A percentile compares a stretch with the other conserved stretches of the same genome.
These are phyloP conservation scores for Cercis canadensis DNA, from an alignment of 306 rosid genomes.

Conservation along the genomic window DNA sequence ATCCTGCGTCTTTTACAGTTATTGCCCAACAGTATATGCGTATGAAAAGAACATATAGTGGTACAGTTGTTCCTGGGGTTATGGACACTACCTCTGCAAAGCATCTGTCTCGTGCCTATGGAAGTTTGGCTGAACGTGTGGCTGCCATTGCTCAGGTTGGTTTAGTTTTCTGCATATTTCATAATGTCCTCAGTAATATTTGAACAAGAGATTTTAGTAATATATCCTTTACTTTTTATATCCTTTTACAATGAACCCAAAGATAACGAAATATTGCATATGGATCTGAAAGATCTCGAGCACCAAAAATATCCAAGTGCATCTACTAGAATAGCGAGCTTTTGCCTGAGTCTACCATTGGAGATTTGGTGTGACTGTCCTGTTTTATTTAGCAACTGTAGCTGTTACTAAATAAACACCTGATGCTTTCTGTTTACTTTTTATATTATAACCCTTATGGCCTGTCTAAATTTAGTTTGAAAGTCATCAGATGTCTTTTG, in stretches of 20 bases:
- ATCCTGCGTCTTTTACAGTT: conserved; percentile 86
- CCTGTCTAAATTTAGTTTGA: conserved; percentile 9
- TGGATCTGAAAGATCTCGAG: too few relatives aligned
- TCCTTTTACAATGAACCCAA: too few relatives aligned
- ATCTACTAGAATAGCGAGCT: conserved; percentile 14
- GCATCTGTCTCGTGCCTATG: conserved; percentile 93
- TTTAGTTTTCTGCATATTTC: conserved; percentile 34
- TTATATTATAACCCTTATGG: too few relatives aligned
- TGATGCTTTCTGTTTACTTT: conserved; percentile 10
- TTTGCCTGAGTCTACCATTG: background rate
- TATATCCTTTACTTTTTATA: background rate
- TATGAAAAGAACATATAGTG: conserved; percentile 74
- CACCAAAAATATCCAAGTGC: conserved; percentile 14
- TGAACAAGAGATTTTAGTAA: background rate
- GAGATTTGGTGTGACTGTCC: background rate
- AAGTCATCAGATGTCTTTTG: background rate
- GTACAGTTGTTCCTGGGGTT: conserved; percentile 88
- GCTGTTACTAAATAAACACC: conserved; percentile 11
- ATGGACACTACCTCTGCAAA: conserved; percentile 90
- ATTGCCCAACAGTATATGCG: conserved; percentile 90
- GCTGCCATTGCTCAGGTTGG: conserved; percentile 97
- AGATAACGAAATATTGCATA: too few relatives aligned
- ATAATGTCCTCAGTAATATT: background rate
- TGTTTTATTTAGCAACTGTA: conserved; percentile 21
- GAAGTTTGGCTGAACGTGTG: conserved; percentile 82